Evolutionary conservation across 108 stramenopile genomes (phyloP).

Genomic region (Cyclotella kingstonii): DNA sequence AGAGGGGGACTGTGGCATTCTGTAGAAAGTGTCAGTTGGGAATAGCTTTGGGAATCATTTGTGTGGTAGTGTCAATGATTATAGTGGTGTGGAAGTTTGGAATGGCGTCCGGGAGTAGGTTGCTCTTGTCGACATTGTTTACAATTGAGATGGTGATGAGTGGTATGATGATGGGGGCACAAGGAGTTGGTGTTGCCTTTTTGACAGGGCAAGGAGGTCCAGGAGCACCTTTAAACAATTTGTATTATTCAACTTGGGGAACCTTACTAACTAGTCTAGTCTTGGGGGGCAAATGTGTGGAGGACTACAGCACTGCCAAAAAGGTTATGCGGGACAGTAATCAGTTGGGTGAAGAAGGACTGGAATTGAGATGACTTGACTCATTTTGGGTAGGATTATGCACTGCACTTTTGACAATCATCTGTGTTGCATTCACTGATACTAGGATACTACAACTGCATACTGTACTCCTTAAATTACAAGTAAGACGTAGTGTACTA

Average conservation of each 20-base stretch:
- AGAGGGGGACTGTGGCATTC: slow-evolving; percentile 35
- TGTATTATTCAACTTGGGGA: slow-evolving; percentile 83
- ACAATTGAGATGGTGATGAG: slow-evolving; percentile 57
- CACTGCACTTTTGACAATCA: too few species aligned
- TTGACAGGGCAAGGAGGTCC: slow-evolving; percentile 67
- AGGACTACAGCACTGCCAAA: slow-evolving; percentile 38
- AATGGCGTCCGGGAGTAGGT: slow-evolving; percentile 32
- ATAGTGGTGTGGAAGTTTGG: slow-evolving; percentile 71
- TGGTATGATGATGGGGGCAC: slow-evolving; percentile 50
- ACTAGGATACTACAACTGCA: too few species aligned
- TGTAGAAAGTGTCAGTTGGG: slow-evolving; percentile 74
- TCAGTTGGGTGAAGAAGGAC: slow-evolving; percentile 12
- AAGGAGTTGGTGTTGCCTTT: slow-evolving; percentile 63
- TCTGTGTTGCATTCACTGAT: too few species aligned
- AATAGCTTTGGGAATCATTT: slow-evolving; percentile 61
- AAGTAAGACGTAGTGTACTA: too few species aligned
- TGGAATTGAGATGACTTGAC: slow-evolving; percentile 18
- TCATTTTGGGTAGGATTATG: too few species aligned
- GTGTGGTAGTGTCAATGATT: slow-evolving; percentile 44
- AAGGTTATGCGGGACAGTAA: slow-evolving; percentile 4
- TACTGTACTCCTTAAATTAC: too few species aligned
- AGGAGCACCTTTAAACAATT: slow-evolving; percentile 68
- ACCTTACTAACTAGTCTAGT: slow-evolving; percentile 33
- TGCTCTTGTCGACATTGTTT: slow-evolving; percentile 56
- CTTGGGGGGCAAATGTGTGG: slow-evolving; percentile 44